Base-by-base conservation (phyloP, 495 filamentous ascomycete species). In the Lophium mytilinum region DNA sequence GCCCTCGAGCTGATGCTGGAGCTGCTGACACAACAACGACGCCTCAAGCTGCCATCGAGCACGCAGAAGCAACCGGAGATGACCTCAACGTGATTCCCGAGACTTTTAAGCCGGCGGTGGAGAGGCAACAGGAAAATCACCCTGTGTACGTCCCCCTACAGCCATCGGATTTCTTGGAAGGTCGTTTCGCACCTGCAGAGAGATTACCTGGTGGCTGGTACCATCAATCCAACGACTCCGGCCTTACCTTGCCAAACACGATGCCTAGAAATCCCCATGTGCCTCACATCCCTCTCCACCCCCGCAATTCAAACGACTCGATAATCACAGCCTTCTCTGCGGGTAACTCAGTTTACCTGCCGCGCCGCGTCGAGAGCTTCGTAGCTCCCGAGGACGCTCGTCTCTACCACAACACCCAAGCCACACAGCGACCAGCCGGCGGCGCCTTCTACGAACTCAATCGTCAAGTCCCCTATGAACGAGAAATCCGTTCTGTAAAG, bases 71-170 rank as follows among this genome's bases (percentile, higher is more conserved):
- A 19, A 76, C 80, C 1, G 93, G 92, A 0, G 91, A 97, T 61
- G 93, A 96, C 63, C 80, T 98, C 55, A 95, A 96, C 62, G 83
- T 97, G 15, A 80, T 95, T 21, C 88, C 92, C 0, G 88, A 96
- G 65, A 90, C 89, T 0, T 97, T 96, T 72, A 89, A 86, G 47
- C 79, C 84, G 0, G 84, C 84, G 3, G 73, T 74, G 10, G 82
- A 83, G 59, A 83, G 81, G 53, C 76, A 76, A 55, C 66, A 64
- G 0, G 65, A 12, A 2, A 8, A 0, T 53, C 66, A 42, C 74
- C 64, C 58, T 65, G 69, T 62, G 0, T 68, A 73, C 56, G 73
- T 73, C 47, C 79, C 85, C 3, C 70, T 96, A 21, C 81, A 84
- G 46, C 93, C 93, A 0, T 82, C 86, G 0, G 83, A 84, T 52